These are phyloP conservation scores for Haberlea rhodopensis DNA, from an alignment of 257 asterid species.

Conservation along the genomic window DNA sequence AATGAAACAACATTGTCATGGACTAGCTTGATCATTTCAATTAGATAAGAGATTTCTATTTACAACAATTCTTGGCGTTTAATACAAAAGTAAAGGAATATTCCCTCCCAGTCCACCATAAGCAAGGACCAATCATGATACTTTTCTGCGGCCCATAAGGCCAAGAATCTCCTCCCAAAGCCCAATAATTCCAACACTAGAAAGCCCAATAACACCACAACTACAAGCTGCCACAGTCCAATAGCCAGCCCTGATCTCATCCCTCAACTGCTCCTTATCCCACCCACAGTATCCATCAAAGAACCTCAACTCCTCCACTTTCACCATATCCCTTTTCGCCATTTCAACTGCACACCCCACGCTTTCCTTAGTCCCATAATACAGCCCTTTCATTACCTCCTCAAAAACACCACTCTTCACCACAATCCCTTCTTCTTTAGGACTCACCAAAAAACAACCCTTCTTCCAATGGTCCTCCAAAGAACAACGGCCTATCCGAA, in stretches of 20 bases:
- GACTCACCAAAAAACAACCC: conserved; percentile 64
- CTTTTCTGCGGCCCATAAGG: conserved; percentile 65
- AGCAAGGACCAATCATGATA: too few relatives aligned
- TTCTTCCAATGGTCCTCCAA: conserved; percentile 88
- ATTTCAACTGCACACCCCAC: conserved; percentile 57
- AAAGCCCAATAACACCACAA: conserved; percentile 52
- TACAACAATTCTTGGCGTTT: too few relatives aligned
- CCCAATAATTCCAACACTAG: conserved; percentile 54
- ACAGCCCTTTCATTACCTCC: too few relatives aligned
- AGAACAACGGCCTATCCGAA: conserved; percentile 64
- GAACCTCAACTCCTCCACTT: conserved; percentile 58
- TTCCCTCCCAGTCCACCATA: too few relatives aligned
- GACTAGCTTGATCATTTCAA: too few relatives aligned
- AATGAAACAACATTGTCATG: too few relatives aligned
- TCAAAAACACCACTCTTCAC: too few relatives aligned
- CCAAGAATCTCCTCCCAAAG: conserved; percentile 79
- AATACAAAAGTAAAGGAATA: too few relatives aligned
- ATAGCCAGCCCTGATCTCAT: conserved; percentile 75
- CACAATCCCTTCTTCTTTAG: conserved; percentile 31
- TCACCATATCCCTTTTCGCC: conserved; percentile 43
- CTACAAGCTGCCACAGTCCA: conserved; percentile 91
- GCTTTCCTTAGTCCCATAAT: conserved; percentile 68
- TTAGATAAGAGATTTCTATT: too few relatives aligned
- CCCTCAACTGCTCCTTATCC: conserved; percentile 79
- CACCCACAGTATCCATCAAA: conserved; percentile 87